phyloP scores from a whole-genome alignment of 1,284 basidiomycete species.

The Austroboletus niveus region DNA sequence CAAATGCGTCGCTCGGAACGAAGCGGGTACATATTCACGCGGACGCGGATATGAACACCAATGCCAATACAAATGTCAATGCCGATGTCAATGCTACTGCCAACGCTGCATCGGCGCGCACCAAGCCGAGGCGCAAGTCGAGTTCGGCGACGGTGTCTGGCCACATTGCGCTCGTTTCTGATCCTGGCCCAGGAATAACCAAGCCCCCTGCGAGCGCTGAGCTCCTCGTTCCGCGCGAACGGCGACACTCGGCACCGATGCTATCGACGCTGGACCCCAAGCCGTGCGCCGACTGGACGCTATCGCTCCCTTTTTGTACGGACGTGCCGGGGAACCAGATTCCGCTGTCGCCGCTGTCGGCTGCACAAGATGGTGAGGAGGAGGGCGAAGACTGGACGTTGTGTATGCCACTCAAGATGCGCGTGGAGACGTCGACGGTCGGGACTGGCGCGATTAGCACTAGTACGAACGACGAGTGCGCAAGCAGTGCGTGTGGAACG shows the following conservation, averaged over 20 bases:
- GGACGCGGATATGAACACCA: slow-evolving; percentile 15
- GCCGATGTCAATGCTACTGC: background rate
- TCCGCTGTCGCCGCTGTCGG: slow-evolving; percentile 8
- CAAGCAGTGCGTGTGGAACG: slow-evolving; percentile 3
- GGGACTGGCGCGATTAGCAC: background rate
- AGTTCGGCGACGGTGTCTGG: slow-evolving; percentile 18
- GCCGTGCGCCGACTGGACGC: slow-evolving; percentile 25
- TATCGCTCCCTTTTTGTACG: slow-evolving; percentile 32
- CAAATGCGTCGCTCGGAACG: slow-evolving; percentile 19
- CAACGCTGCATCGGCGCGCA: background rate
- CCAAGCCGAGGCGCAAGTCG: slow-evolving; percentile 29
- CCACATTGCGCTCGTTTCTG: slow-evolving; percentile 1
- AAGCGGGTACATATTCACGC: slow-evolving; percentile 33
- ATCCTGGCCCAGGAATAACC: background rate
- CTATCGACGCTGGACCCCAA: slow-evolving; percentile 12
- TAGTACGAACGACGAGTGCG: background rate
- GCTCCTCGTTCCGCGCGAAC: slow-evolving; percentile 27
- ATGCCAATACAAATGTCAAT: background rate
- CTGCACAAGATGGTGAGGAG: background rate
- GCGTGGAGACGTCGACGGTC: slow-evolving; percentile 1
- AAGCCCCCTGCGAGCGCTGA: slow-evolving; percentile 13
- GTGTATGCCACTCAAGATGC: slow-evolving; percentile 30
- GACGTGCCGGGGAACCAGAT: slow-evolving; percentile 27
- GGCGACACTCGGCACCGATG: slow-evolving; percentile 33
- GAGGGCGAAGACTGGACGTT: slow-evolving; percentile 30